These are phyloP conservation scores for Eucalyptus albens DNA, from an alignment of 345 rosid species.

Conservation along the genomic window DNA sequence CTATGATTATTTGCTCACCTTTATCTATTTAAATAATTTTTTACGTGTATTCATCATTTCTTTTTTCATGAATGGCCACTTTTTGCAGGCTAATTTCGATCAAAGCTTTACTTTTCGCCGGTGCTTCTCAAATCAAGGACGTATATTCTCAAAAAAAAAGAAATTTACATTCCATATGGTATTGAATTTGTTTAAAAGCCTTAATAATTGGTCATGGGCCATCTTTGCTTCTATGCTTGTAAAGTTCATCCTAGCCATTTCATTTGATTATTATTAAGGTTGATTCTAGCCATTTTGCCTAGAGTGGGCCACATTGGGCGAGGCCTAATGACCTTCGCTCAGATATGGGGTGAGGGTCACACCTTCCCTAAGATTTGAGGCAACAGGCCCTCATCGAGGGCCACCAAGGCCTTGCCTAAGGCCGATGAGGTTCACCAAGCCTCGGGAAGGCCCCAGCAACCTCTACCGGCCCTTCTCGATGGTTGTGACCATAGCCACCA, in stretches of 20 bases:
- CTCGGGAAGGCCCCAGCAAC: too few species aligned
- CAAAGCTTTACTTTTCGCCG: neutral
- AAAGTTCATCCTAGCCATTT: too few species aligned
- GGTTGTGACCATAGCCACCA: rapidly evolving
- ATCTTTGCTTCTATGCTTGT: neutral
- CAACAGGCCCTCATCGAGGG: too few species aligned
- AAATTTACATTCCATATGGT: too few species aligned
- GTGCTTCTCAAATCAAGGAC: neutral
- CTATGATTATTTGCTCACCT: neutral
- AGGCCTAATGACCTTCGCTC: too few species aligned
- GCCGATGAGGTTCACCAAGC: rapidly evolving
- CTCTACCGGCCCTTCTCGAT: rapidly evolving
- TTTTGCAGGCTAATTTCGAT: neutral
- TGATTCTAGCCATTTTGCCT: too few species aligned
- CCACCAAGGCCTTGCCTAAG: rapidly evolving
- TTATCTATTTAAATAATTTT: too few species aligned
- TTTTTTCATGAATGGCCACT: neutral
- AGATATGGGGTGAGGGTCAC: too few species aligned
- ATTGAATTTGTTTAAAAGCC: neutral
- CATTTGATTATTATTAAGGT: neutral
- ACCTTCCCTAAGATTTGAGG: too few species aligned
- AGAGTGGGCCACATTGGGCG: rapidly evolving
- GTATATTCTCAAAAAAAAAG: too few species aligned
- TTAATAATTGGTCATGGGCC: too few species aligned
- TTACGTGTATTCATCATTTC: too few species aligned